A percentile compares a stretch with the other conserved stretches of the same genome.
phyloP scores from a whole-genome alignment of 1,139 yeast genomes.

The Kodamaea alishanica region DNA sequence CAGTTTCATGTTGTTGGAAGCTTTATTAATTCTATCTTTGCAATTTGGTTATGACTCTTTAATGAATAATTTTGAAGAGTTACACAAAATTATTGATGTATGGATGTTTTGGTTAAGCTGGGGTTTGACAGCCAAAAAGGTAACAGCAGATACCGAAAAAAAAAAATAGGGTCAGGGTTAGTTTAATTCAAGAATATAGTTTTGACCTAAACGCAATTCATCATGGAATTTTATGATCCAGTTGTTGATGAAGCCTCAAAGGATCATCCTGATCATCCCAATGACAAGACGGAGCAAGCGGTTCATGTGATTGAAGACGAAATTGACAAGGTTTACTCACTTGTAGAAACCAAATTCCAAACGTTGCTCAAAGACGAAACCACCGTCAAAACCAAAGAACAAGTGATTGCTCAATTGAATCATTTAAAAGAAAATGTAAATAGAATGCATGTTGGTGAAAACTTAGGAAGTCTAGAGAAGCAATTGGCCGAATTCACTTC shows the following conservation, averaged over 20 bases:
- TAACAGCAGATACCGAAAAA: too few species aligned
- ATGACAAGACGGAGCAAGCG: conserved; percentile 30
- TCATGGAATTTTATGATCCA: conserved; percentile 37
- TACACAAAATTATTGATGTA: too few species aligned
- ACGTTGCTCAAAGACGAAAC: conserved; percentile 20
- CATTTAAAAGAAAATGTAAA: conserved; percentile 23
- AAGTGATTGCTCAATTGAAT: conserved; percentile 31
- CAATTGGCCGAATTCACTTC: conserved; percentile 18
- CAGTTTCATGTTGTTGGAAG: not conserved
- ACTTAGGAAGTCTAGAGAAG: conserved; percentile 27
- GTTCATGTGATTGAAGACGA: conserved; percentile 50
- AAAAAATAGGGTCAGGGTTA: too few species aligned
- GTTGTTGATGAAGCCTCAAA: conserved; percentile 19
- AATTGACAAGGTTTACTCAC: conserved; percentile 50
- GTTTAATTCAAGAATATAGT: too few species aligned
- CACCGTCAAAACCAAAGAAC: conserved; percentile 33
- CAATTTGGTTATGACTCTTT: too few species aligned
- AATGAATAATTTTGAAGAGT: too few species aligned
- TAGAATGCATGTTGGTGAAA: conserved; percentile 2
- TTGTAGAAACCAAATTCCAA: conserved; percentile 41
- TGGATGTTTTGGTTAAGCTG: too few species aligned
- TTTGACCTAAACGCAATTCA: not conserved
- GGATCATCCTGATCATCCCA: conserved; percentile 21
- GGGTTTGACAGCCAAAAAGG: too few species aligned
- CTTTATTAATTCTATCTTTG: too few species aligned